phyloP scores from a whole-genome alignment of 148 eudicot species.

The Vaccinium darrowii region DNA sequence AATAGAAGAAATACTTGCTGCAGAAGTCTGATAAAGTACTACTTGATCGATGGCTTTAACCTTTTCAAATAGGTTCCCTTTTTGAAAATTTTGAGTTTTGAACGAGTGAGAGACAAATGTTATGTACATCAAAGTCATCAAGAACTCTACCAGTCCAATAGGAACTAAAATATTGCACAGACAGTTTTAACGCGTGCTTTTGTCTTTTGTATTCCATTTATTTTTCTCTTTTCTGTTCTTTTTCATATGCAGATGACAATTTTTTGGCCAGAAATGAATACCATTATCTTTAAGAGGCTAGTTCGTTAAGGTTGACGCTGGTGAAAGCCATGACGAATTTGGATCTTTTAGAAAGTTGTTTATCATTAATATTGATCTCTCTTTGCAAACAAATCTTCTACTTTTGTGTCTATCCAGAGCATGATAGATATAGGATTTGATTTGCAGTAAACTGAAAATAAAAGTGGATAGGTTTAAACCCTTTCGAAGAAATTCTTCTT shows the following conservation, averaged over 20 bases:
- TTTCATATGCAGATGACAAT: background rate
- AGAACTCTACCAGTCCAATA: background rate
- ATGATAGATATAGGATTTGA: background rate
- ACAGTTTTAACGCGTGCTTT: background rate
- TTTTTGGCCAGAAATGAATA: background rate
- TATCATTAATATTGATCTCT: background rate
- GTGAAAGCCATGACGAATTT: background rate
- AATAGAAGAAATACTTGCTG: background rate
- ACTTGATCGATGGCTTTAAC: background rate
- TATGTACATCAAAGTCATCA: background rate
- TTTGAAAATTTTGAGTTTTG: background rate
- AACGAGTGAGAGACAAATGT: background rate
- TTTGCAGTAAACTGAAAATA: background rate
- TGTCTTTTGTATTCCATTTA: background rate
- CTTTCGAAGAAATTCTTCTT: background rate
- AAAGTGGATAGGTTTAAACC: slow-evolving; percentile 4
- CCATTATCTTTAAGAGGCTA: background rate
- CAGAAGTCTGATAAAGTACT: background rate
- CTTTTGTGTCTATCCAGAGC: background rate
- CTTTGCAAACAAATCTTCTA: background rate
- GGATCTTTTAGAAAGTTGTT: background rate
- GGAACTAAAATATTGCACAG: background rate
- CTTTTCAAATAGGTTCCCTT: background rate
- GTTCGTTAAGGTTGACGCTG: background rate
- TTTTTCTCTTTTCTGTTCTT: background rate